A percentile compares a stretch with the other conserved stretches of the same genome.
Evolutionary conservation across 2,329 filamentous ascomycete genomes (phyloP).

Genomic region (Pestalotiopsis sp.): DNA sequence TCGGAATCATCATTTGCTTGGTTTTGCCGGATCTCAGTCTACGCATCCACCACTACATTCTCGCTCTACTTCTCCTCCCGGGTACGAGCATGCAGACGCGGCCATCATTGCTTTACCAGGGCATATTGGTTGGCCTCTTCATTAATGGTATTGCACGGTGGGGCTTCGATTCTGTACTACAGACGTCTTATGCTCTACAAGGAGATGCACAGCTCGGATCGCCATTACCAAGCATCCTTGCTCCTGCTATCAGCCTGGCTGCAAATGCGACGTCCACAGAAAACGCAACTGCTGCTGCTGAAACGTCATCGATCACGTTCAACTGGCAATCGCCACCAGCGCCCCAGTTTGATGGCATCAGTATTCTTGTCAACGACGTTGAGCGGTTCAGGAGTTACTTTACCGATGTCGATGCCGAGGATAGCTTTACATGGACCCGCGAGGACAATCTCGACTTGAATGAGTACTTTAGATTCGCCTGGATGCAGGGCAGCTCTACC

Average conservation of each 20-base stretch:
- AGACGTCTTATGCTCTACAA: conserved; percentile 75
- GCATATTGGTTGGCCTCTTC: conserved; percentile 85
- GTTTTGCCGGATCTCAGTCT: conserved; percentile 76
- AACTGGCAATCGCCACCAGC: conserved; percentile 49
- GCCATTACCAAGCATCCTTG: conserved; percentile 56
- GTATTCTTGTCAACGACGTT: conserved; percentile 82
- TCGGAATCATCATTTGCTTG: conserved; percentile 70
- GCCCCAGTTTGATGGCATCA: conserved; percentile 71
- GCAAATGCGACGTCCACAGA: conserved; percentile 19
- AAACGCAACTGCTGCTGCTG: conserved; percentile 1
- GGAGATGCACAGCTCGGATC: conserved; percentile 67
- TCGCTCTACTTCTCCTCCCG: conserved; percentile 82
- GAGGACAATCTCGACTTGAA: conserved; percentile 46
- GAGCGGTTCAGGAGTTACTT: conserved; percentile 78
- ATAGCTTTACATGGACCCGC: conserved; percentile 61
- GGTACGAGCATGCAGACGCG: conserved; percentile 89
- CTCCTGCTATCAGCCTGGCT: conserved; percentile 48
- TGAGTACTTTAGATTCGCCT: conserved; percentile 80
- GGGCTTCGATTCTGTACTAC: conserved; percentile 88
- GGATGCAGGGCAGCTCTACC: conserved; percentile 63
- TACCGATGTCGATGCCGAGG: conserved; percentile 50
- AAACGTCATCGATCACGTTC: conserved; percentile 68
- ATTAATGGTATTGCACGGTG: conserved; percentile 92
- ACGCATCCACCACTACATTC: conserved; percentile 89
- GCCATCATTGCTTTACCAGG: conserved; percentile 83